These are phyloP conservation scores for Eucalyptus curtisii DNA, from an alignment of 345 rosid genomes.

Conservation along the genomic window DNA sequence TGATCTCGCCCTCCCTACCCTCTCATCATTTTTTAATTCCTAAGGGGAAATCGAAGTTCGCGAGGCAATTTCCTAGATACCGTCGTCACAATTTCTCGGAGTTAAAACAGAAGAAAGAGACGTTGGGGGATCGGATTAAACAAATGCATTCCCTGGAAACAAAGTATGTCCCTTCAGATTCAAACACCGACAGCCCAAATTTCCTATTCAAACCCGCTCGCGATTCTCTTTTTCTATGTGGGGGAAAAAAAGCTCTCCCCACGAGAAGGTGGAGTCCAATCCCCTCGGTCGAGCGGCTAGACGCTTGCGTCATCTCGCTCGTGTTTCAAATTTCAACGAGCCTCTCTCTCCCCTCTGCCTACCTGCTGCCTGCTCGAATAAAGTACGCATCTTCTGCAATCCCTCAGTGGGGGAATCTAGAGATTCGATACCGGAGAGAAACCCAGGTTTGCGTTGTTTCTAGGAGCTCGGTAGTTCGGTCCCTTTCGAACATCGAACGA, in stretches of 20 bases:
- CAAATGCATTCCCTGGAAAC: background rate
- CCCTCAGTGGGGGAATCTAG: background rate
- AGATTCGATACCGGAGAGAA: background rate
- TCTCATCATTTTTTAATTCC: background rate
- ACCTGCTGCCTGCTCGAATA: too few species aligned
- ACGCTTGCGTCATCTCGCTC: constrained; percentile 22
- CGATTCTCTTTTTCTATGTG: background rate
- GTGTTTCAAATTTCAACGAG: background rate
- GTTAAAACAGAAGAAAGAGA: constrained; percentile 7
- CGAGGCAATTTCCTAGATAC: background rate
- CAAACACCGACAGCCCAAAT: background rate
- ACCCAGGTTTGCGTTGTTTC: background rate
- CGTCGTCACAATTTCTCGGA: background rate
- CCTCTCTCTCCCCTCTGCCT: background rate
- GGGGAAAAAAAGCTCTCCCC: background rate
- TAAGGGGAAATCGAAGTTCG: background rate
- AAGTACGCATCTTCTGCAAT: background rate
- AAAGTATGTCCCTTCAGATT: background rate
- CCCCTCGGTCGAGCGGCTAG: constrained; percentile 1
- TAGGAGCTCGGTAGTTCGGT: background rate
- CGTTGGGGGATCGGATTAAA: background rate
- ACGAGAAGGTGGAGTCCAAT: constrained; percentile 6
- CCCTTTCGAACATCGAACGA: background rate
- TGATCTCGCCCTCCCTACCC: background rate
- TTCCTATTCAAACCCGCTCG: background rate